phyloP scores from a whole-genome alignment of 2,329 filamentous ascomycete species.

The Xylaria multiplex region DNA sequence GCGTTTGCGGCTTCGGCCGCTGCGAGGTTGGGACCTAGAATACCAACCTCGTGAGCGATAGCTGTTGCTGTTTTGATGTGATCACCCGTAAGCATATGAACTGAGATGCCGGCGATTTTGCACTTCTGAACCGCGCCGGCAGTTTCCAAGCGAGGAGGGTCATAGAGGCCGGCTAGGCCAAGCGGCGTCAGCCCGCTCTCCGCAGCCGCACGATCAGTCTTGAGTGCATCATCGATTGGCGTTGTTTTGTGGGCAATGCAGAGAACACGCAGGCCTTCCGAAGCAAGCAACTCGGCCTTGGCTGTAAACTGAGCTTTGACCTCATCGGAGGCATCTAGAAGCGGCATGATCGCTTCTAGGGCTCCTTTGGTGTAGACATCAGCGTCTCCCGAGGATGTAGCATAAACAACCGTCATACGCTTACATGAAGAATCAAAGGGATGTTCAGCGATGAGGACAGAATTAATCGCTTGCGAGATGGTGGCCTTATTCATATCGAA shows the following conservation, averaged over 20 bases:
- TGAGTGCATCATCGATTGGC: conserved; percentile 49
- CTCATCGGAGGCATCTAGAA: conserved; percentile 59
- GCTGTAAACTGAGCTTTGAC: conserved; percentile 58
- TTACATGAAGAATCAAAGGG: conserved; percentile 80
- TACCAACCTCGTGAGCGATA: conserved; percentile 73
- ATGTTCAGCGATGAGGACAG: conserved; percentile 69
- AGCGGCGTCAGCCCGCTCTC: conserved; percentile 70
- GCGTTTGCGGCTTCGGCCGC: conserved; percentile 54
- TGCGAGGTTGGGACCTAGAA: conserved; percentile 56
- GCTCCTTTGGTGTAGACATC: conserved; percentile 68
- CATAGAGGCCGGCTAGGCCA: conserved; percentile 77
- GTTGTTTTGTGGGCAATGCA: conserved; percentile 68
- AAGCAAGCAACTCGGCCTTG: conserved; percentile 66
- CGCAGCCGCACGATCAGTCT: conserved; percentile 61
- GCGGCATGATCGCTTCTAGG: conserved; percentile 65
- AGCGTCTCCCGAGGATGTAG: conserved; percentile 49
- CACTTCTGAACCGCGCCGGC: conserved; percentile 68
- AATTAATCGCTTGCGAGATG: conserved; percentile 51
- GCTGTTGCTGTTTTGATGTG: conserved; percentile 74
- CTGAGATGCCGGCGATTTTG: conserved; percentile 69
- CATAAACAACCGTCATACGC: conserved; percentile 77
- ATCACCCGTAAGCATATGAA: conserved; percentile 77
- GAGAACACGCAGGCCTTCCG: conserved; percentile 74
- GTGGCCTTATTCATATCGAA: conserved; percentile 64
- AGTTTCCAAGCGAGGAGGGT: conserved; percentile 75